These are phyloP conservation scores for Ustilago lituana DNA, from an alignment of 1,284 basidiomycete species.

Conservation along the genomic window DNA sequence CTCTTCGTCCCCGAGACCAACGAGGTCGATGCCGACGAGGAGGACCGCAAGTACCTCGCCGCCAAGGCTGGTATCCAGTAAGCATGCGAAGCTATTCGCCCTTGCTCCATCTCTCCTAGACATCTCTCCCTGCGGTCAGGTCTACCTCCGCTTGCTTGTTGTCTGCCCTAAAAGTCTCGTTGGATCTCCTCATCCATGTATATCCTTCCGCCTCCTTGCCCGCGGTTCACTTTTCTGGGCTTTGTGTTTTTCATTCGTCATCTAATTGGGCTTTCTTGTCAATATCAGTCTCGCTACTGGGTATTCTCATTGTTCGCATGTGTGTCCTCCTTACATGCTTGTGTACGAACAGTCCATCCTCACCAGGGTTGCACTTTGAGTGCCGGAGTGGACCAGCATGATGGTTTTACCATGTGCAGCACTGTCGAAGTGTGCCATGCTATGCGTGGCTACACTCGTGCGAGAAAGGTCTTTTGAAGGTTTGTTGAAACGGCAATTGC, in stretches of 20 bases:
- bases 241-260: conserved; percentile 7
- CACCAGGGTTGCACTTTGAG: too few relatives aligned
- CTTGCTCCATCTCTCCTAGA: background rate
- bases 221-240: conserved; percentile 9
- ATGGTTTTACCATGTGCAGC: too few relatives aligned
- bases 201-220: conserved; percentile 16
- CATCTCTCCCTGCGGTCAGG: background rate
- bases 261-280: conserved; percentile 19
- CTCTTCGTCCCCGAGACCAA: conserved; percentile 61
- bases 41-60: conserved; percentile 58
- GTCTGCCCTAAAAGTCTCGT: conserved; percentile 6
- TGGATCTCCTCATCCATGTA: conserved; percentile 21
- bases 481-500: too few relatives aligned
- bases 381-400: too few relatives aligned
- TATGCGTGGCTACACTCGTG: too few relatives aligned
- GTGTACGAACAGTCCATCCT: too few relatives aligned
- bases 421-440: conserved; percentile 2
- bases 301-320: too few relatives aligned
- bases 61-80: conserved; percentile 44
- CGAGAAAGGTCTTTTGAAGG: too few relatives aligned
- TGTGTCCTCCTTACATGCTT: too few relatives aligned
- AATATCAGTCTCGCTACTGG: conserved; percentile 3
- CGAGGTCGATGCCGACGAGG: conserved; percentile 60
- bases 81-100: background rate
- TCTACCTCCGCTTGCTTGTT: background rate